phyloP scores from a whole-genome alignment of 371 early-diverging fungal species.

The Sporodiniella umbellata region DNA sequence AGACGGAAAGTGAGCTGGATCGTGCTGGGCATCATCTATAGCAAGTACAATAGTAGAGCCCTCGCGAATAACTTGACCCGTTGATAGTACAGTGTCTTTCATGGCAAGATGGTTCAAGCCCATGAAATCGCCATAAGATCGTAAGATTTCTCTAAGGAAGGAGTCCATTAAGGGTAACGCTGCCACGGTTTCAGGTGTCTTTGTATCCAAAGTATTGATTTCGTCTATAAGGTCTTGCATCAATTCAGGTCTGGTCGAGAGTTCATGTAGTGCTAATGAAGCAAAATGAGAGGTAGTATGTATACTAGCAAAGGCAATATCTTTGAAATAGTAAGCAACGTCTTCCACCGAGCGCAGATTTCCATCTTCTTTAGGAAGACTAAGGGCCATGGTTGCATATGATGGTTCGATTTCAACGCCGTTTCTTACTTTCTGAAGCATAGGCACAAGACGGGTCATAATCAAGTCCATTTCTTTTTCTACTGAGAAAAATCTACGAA shows the following conservation, averaged over 20 bases:
- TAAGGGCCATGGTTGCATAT: constrained; percentile 25
- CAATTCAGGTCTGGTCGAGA: constrained; percentile 28
- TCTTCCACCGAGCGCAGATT: constrained; percentile 17
- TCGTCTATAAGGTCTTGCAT: constrained; percentile 21
- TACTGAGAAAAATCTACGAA: constrained; percentile 26
- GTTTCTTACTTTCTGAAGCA: constrained; percentile 13
- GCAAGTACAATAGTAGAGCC: constrained; percentile 28
- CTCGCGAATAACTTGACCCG: constrained; percentile 43
- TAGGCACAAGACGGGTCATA: constrained; percentile 28
- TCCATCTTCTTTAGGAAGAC: constrained; percentile 27
- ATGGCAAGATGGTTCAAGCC: constrained; percentile 34
- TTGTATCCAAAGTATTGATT: constrained; percentile 8
- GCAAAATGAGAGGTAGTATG: constrained; percentile 38
- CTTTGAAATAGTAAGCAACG: constrained; percentile 33
- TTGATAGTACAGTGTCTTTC: constrained; percentile 29
- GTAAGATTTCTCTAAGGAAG: constrained; percentile 45
- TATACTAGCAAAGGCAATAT: constrained; percentile 37
- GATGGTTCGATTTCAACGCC: constrained; percentile 17
- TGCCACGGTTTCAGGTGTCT: constrained; percentile 27
- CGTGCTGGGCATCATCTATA: constrained; percentile 19
- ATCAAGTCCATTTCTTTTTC: constrained; percentile 30
- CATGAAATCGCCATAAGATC: constrained; percentile 30
- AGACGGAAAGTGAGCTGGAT: background rate
- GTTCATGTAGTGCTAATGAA: constrained; percentile 31
- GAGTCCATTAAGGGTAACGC: constrained; percentile 44